A percentile compares a stretch with the other conserved stretches of the same genome.
These are phyloP conservation scores for Lobosporangium transversale DNA, from an alignment of 192 early-diverging fungal genomes.

Conservation along the genomic window DNA sequence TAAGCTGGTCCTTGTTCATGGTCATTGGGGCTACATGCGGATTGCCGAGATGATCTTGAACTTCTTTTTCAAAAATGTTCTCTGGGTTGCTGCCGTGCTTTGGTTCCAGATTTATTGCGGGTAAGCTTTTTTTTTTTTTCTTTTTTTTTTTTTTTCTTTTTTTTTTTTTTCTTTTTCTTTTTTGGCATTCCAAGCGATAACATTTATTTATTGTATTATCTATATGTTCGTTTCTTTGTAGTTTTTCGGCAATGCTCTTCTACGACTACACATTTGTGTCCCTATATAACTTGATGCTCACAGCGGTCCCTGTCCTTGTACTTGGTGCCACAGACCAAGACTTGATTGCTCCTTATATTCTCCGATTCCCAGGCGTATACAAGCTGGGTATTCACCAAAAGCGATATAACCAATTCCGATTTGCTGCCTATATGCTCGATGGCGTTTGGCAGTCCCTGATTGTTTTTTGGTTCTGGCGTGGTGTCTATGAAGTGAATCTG, in stretches of 20 bases:
- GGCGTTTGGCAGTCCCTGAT: constrained; percentile 94
- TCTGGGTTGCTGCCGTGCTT: constrained; percentile 91
- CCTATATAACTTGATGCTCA: constrained; percentile 86
- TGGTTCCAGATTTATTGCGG: constrained; percentile 96
- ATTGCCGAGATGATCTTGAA: constrained; percentile 91
- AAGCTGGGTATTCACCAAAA: constrained; percentile 84
- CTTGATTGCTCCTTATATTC: constrained; percentile 64
- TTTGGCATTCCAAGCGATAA: too few species aligned
- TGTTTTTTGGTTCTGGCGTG: constrained; percentile 81
- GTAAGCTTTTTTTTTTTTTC: constrained; percentile 42
- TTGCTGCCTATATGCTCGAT: constrained; percentile 88
- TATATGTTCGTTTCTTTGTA: constrained; percentile 8
- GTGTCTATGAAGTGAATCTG: constrained; percentile 62
- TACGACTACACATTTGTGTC: constrained; percentile 94
- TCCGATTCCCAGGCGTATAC: constrained; percentile 77
- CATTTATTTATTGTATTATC: not conserved
- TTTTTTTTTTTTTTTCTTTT: not conserved
- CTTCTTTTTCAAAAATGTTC: constrained; percentile 97
- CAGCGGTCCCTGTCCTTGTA: constrained; percentile 72
- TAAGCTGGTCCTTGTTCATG: constrained; percentile 91
- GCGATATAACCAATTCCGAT: constrained; percentile 85
- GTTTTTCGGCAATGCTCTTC: constrained; percentile 89
- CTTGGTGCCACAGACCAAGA: constrained; percentile 78
- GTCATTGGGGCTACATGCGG: constrained; percentile 89
- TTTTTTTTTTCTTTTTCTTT: not conserved